phyloP scores from a whole-genome alignment of 768 basidiomycete genomes.

The Tylopilus plumbeoviolaceoides region DNA sequence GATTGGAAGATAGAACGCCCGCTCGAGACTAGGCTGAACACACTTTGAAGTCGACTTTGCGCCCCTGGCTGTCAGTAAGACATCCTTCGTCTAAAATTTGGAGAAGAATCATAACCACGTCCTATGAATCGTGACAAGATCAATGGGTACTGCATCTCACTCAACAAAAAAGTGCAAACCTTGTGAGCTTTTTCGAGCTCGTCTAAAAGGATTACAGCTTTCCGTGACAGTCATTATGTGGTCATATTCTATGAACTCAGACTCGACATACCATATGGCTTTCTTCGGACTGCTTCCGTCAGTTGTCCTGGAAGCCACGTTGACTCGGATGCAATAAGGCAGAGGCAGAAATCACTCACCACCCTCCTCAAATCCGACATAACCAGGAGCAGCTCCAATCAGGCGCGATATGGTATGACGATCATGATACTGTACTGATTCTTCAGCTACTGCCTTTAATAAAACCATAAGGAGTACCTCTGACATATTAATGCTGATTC shows the following conservation, averaged over 20 bases:
- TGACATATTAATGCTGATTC: slow-evolving; percentile 94
- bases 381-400: slow-evolving; percentile 91
- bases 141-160: neutral
- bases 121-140: slow-evolving; percentile 34
- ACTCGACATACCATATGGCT: slow-evolving; percentile 45
- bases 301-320: slow-evolving; percentile 43
- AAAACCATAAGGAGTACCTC: slow-evolving; percentile 39
- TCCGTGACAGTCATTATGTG: neutral
- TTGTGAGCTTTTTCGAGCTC: slow-evolving; percentile 72
- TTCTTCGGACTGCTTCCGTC: slow-evolving; percentile 60
- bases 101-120: slow-evolving; percentile 85
- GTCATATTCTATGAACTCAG: neutral
- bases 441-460: neutral
- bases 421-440: slow-evolving; percentile 67
- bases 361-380: slow-evolving; percentile 72
- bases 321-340: neutral
- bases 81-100: slow-evolving; percentile 90
- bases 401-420: slow-evolving; percentile 87
- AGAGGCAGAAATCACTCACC: slow-evolving; percentile 39
- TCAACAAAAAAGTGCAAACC: slow-evolving; percentile 28
- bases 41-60: slow-evolving; percentile 88
- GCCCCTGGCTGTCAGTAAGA: slow-evolving; percentile 87
- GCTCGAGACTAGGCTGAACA: neutral
- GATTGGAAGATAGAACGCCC: neutral
- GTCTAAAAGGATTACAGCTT: slow-evolving; percentile 62